These are phyloP conservation scores for Nicotiana knightiana DNA, from an alignment of 257 asterid genomes.

Conservation along the genomic window DNA sequence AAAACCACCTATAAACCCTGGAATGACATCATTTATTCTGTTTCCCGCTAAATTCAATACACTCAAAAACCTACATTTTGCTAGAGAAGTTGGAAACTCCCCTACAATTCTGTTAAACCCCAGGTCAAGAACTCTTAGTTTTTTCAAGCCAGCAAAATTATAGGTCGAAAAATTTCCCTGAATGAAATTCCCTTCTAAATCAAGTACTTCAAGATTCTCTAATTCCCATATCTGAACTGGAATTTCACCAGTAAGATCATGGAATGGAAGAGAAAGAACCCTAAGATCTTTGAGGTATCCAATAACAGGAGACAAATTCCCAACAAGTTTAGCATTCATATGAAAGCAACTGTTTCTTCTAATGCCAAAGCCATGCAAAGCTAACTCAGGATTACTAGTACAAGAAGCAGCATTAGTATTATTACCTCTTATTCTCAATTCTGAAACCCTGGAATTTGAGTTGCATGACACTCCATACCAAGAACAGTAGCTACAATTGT, in stretches of 20 bases:
- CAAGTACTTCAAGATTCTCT: slow-evolving; percentile 82
- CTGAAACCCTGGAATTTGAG: slow-evolving; percentile 55
- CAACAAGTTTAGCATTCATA: slow-evolving; percentile 34
- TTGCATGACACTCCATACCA: slow-evolving; percentile 79
- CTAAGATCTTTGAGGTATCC: slow-evolving; percentile 53
- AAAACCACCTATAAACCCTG: slow-evolving; percentile 46
- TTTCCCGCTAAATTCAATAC: slow-evolving; percentile 81
- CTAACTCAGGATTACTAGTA: slow-evolving; percentile 60
- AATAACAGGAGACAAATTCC: slow-evolving; percentile 44
- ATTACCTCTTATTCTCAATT: slow-evolving; percentile 67
- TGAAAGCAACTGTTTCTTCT: slow-evolving; percentile 46
- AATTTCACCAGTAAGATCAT: slow-evolving; percentile 68
- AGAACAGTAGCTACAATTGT: slow-evolving; percentile 46
- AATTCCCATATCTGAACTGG: slow-evolving; percentile 65
- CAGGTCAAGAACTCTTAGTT: slow-evolving; percentile 61
- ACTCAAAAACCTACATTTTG: slow-evolving; percentile 39
- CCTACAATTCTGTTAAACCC: slow-evolving; percentile 65
- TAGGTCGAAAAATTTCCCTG: slow-evolving; percentile 45
- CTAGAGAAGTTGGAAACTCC: slow-evolving; percentile 48
- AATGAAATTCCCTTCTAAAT: slow-evolving; percentile 75
- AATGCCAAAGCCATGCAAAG: slow-evolving; percentile 68
- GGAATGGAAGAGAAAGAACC: slow-evolving; percentile 68
- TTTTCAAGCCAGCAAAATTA: slow-evolving; percentile 49
- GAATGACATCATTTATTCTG: slow-evolving; percentile 56
- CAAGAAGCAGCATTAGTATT: slow-evolving; percentile 45